Conservation (phyloP, 768 basidiomycete genomes). For the Lentinula sp. region DNA sequence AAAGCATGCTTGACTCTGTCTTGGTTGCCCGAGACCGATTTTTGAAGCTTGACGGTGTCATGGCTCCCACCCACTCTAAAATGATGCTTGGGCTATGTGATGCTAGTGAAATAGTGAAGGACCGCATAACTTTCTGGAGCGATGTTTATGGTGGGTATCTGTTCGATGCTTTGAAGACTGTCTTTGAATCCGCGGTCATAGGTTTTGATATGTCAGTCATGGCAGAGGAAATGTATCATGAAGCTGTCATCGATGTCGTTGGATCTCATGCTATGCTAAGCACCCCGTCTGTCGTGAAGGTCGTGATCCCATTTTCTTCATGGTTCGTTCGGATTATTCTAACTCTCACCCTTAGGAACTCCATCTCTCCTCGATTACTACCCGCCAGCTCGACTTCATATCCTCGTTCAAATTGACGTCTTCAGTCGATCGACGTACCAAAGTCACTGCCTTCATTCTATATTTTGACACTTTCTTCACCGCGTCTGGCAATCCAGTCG, state of each 20-base stretch:
- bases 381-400: constrained; percentile 65
- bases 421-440: constrained; percentile 51
- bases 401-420: constrained; percentile 74
- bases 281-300: constrained; percentile 62
- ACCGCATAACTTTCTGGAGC: constrained; percentile 85
- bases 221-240: constrained; percentile 67
- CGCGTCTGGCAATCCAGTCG: constrained; percentile 42
- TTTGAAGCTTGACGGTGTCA: constrained; percentile 62
- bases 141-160: constrained; percentile 71
- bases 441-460: constrained; percentile 75
- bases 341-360: background rate
- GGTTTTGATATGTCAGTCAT: constrained; percentile 89
- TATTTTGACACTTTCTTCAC: constrained; percentile 97
- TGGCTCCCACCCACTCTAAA: constrained; percentile 87
- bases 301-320: constrained; percentile 23
- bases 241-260: constrained; percentile 82
- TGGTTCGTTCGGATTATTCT: background rate
- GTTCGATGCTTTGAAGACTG: background rate
- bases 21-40: constrained; percentile 84
- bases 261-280: constrained; percentile 60
- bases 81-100: constrained; percentile 85
- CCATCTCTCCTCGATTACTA: background rate
- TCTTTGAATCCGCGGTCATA: constrained; percentile 19
- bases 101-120: constrained; percentile 66
- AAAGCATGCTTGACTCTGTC: constrained; percentile 97